phyloP scores from a whole-genome alignment of 495 filamentous ascomycete genomes.

The Hyaloscypha bicolor region DNA sequence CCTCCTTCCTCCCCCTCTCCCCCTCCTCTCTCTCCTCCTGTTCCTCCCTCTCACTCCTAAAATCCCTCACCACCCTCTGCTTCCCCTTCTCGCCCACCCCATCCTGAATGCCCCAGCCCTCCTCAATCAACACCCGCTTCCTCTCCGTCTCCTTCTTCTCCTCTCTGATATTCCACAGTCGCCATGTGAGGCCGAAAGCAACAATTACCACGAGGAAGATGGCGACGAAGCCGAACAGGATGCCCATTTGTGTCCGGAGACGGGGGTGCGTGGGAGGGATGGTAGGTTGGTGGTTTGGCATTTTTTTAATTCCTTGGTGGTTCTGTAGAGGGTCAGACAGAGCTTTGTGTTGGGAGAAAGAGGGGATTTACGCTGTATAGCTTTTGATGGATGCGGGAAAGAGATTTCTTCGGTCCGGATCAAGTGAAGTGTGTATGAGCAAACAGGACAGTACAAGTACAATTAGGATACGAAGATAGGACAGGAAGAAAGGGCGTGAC shows the following conservation, averaged over 20 bases:
- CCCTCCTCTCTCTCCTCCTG: not conserved
- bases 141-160: conserved; percentile 7
- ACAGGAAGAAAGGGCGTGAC: not conserved
- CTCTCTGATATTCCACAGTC: conserved; percentile 5
- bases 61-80: conserved; percentile 4
- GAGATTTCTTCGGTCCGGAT: too few relatives aligned
- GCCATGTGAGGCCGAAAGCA: conserved; percentile 5
- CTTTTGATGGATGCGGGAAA: not conserved
- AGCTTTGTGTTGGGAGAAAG: too few relatives aligned
- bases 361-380: not conserved
- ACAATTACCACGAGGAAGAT: conserved; percentile 8
- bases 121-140: not conserved
- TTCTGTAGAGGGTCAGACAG: not conserved
- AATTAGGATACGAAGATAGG: too few relatives aligned
- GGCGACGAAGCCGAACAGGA: conserved; percentile 17
- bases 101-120: not conserved
- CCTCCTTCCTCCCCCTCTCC: too few relatives aligned
- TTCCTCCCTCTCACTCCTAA: not conserved
- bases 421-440: too few relatives aligned
- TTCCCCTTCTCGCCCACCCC: not conserved
- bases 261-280: not conserved
- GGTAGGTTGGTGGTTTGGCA: not conserved
- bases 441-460: too few relatives aligned
- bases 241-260: conserved; percentile 3
- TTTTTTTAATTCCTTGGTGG: not conserved